Percentiles rank a stretch among this genome's conserved stretches.
These are phyloP conservation scores for Hypoxylon sp. DNA, from an alignment of 2,329 filamentous ascomycete genomes.

Conservation along the genomic window DNA sequence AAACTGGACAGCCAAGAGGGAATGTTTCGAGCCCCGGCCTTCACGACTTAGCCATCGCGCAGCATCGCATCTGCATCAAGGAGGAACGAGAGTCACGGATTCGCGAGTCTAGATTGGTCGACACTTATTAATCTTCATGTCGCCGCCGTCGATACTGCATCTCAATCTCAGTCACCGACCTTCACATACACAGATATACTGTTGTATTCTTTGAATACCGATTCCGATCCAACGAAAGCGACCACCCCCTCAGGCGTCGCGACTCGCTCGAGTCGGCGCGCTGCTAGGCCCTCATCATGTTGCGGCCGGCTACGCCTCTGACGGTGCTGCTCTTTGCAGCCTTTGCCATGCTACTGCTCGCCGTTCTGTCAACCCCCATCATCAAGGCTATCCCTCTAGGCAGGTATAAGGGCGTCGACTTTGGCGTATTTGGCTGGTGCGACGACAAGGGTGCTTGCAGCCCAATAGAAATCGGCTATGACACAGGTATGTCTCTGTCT, in stretches of 20 bases:
- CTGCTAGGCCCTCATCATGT: slow-evolving; percentile 64
- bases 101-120: background rate
- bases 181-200: slow-evolving; percentile 21
- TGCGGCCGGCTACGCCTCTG: slow-evolving; percentile 92
- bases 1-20: slow-evolving; percentile 5
- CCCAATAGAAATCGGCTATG: slow-evolving; percentile 82
- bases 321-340: slow-evolving; percentile 84
- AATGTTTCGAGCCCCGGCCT: background rate
- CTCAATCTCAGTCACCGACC: slow-evolving; percentile 24
- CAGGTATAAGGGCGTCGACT: slow-evolving; percentile 76
- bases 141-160: slow-evolving; percentile 30
- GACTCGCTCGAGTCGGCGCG: slow-evolving; percentile 45
- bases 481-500: slow-evolving; percentile 77
- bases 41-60: slow-evolving; percentile 4
- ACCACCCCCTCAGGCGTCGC: slow-evolving; percentile 35
- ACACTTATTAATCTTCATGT: slow-evolving; percentile 37
- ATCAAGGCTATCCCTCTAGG: slow-evolving; percentile 86
- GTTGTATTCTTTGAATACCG: slow-evolving; percentile 17
- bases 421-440: slow-evolving; percentile 95
- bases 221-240: slow-evolving; percentile 21
- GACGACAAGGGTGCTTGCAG: slow-evolving; percentile 69
- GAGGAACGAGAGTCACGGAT: background rate
- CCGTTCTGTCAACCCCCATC: slow-evolving; percentile 90
- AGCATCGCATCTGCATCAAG: slow-evolving; percentile 7
- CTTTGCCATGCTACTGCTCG: slow-evolving; percentile 84